Evolutionary conservation across 495 filamentous ascomycete genomes (phyloP).

Genomic region (Lentithecium fluviatile): DNA sequence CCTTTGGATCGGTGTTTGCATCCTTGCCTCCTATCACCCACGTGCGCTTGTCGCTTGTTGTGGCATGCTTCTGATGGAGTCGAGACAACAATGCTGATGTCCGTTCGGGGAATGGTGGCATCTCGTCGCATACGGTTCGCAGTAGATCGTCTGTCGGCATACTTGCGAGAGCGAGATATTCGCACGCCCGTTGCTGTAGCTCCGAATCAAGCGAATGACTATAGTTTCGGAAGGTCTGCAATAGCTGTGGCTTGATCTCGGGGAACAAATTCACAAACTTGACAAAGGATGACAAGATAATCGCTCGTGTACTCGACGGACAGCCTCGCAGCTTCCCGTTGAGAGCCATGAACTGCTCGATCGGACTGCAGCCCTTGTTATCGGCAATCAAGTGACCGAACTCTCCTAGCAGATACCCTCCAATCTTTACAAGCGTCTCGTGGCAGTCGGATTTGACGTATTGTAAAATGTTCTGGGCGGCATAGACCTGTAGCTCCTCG

Average conservation of each 20-base stretch:
- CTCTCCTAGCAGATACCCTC: conserved; percentile 91
- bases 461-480: conserved; percentile 83
- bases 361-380: conserved; percentile 85
- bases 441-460: conserved; percentile 93
- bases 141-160: conserved; percentile 88
- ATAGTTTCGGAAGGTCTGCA: conserved; percentile 86
- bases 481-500: conserved; percentile 95
- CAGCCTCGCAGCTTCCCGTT: conserved; percentile 86
- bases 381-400: conserved; percentile 99
- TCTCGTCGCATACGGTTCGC: conserved; percentile 95
- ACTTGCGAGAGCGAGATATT: conserved; percentile 85
- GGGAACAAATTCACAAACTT: conserved; percentile 99
- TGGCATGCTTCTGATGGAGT: conserved; percentile 88
- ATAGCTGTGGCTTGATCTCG: conserved; percentile 93
- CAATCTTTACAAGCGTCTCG: conserved; percentile 96
- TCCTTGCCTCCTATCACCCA: conserved; percentile 96
- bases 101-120: conserved; percentile 97
- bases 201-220: conserved; percentile 95
- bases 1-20: conserved; percentile 77
- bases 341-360: conserved; percentile 94
- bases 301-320: conserved; percentile 84
- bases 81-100: conserved; percentile 88
- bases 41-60: conserved; percentile 87
- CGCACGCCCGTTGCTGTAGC: conserved; percentile 92
- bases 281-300: conserved; percentile 90